Base-by-base conservation (phyloP, 2,329 filamentous ascomycete genomes). In the Pestalotiopsis fici region DNA sequence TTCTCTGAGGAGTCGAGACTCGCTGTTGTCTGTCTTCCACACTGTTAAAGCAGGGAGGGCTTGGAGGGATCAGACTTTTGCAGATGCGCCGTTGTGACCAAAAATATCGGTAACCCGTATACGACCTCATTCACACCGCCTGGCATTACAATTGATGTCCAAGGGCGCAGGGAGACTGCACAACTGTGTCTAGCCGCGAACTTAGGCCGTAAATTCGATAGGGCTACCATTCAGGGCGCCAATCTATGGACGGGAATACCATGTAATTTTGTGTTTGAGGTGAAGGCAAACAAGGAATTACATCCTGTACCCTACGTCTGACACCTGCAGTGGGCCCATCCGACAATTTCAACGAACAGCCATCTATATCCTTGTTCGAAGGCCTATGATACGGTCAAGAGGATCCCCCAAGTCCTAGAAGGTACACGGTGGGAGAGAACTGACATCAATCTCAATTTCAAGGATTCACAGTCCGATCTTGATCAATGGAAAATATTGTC, bases 1-100 rank as follows among this genome's bases (percentile, higher is more conserved):
- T 91, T 95, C 75, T 91, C 91, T 73, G 89, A 90, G 73, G 91
- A 95, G 78, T 95, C 92, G 69, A 85, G 92, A 71, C 80, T 95
- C 27, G 90, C 93, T 55, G 85, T 96, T n/a, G n/a, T n/a, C n/a
- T n/a, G n/a, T n/a, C n/a, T n/a, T n/a, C n/a, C n/a, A n/a, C n/a
- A n/a, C n/a, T n/a, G n/a, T n/a, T n/a, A n/a, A n/a, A n/a, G n/a
- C n/a, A n/a, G n/a, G n/a, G n/a, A n/a, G n/a, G n/a, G n/a, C n/a
- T n/a, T n/a, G n/a, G n/a, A n/a, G n/a, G n/a, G n/a, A n/a, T n/a
- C n/a, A n/a, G n/a, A n/a, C n/a, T n/a, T n/a, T n/a, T n/a, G n/a
- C n/a, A n/a, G n/a, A n/a, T n/a, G n/a, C n/a, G n/a, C n/a, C n/a
- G n/a, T n/a, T n/a, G n/a, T n/a, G n/a, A n/a, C n/a, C n/a, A n/a